Evolutionary conservation across 805 yeast genomes (phyloP).

Genomic region (Ogataea allantospora): DNA sequence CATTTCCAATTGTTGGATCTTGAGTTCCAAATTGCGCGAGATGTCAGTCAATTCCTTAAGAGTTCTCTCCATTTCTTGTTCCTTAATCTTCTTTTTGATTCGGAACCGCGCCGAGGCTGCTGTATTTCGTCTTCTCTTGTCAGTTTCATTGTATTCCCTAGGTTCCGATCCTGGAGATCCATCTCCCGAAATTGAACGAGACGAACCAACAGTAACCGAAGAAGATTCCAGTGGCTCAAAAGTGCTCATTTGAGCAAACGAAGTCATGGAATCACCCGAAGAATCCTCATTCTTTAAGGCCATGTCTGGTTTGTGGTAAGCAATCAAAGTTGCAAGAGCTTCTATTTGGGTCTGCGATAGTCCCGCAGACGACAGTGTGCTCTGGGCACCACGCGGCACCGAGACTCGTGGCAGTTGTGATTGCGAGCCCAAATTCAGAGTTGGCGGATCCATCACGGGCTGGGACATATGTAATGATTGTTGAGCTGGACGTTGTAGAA

Average conservation of each 20-base stretch:
- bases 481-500: constrained; percentile 13
- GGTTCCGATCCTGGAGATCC: constrained; percentile 5
- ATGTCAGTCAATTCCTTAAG: constrained; percentile 70
- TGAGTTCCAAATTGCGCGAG: constrained; percentile 63
- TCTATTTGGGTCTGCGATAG: constrained; percentile 68
- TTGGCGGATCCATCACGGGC: constrained; percentile 19
- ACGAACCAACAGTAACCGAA: constrained; percentile 2
- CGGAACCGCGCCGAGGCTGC: constrained; percentile 95
- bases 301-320: constrained; percentile 49
- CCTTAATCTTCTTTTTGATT: constrained; percentile 86
- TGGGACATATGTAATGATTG: constrained; percentile 29
- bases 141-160: constrained; percentile 41
- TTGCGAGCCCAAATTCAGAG: constrained; percentile 19
- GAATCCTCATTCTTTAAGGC: background rate
- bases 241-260: constrained; percentile 5
- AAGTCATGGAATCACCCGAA: background rate
- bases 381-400: constrained; percentile 72
- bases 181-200: background rate
- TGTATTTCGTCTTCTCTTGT: constrained; percentile 83
- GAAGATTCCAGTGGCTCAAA: constrained; percentile 3
- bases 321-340: constrained; percentile 68
- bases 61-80: constrained; percentile 82
- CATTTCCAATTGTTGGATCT: constrained; percentile 84
- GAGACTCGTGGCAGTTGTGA: constrained; percentile 49
- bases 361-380: constrained; percentile 63